Conservation (phyloP, 1,284 basidiomycete genomes). For the Leccinum glutinopallens region DNA sequence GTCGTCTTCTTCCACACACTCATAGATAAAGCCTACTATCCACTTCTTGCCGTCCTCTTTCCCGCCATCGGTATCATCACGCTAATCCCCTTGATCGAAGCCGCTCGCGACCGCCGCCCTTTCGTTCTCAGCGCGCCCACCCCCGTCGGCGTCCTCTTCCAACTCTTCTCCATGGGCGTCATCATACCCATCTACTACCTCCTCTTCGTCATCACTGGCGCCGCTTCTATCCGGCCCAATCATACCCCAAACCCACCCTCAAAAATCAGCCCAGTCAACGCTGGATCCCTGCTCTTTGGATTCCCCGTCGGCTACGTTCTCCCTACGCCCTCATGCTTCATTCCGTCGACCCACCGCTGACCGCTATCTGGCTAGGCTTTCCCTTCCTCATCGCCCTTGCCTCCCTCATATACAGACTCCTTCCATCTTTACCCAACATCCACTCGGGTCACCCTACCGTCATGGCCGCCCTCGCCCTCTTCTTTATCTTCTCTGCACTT, state of each 20-base stretch:
- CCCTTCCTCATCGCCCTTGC: constrained; percentile 41
- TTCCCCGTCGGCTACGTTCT: constrained; percentile 38
- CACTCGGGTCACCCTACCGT: constrained; percentile 44
- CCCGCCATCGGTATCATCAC: constrained; percentile 19
- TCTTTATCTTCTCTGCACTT: constrained; percentile 24
- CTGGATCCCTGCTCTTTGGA: constrained; percentile 43
- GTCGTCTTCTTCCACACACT: constrained; percentile 42
- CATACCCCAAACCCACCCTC: background rate
- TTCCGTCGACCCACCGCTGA: constrained; percentile 38
- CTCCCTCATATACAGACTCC: constrained; percentile 18
- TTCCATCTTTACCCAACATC: constrained; percentile 28
- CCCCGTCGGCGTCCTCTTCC: constrained; percentile 29
- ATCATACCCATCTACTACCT: constrained; percentile 46
- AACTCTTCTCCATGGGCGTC: constrained; percentile 40
- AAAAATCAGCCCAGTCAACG: constrained; percentile 38
- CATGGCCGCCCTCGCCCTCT: constrained; percentile 37
- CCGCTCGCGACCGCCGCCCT: constrained; percentile 24
- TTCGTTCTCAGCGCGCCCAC: constrained; percentile 22
- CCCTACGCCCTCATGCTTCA: constrained; percentile 42
- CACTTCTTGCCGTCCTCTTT: constrained; percentile 36
- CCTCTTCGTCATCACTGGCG: constrained; percentile 40
- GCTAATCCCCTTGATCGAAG: constrained; percentile 27
- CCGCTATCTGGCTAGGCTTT: constrained; percentile 48
- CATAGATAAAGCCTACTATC: constrained; percentile 31
- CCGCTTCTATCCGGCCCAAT: constrained; percentile 17